Conservation (phyloP, 2,329 filamentous ascomycete genomes). For the Cercospora sesami region DNA sequence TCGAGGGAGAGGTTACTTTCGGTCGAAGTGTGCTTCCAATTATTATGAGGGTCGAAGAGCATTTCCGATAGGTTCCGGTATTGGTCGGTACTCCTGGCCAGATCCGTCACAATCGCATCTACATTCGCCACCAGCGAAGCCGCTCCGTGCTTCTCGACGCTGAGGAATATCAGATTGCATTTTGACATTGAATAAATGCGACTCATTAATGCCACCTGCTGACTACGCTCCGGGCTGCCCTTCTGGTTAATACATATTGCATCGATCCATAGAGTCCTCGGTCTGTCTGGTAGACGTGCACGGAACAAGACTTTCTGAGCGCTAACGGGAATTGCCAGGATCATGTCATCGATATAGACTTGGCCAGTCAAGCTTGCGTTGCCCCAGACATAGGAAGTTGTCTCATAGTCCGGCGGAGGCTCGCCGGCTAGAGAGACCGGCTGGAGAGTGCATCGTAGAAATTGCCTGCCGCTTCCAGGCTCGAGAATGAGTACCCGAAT, state of each 20-base stretch:
- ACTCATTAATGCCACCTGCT: conserved; percentile 24
- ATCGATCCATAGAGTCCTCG: conserved; percentile 24
- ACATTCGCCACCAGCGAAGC: neutral
- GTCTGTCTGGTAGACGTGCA: neutral
- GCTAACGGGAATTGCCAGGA: neutral
- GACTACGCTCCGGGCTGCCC: conserved; percentile 15
- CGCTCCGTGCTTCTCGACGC: neutral
- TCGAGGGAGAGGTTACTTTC: neutral
- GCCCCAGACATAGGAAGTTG: conserved; percentile 22
- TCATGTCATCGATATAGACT: conserved; percentile 4
- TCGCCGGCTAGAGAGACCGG: neutral
- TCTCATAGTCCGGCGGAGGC: conserved; percentile 11
- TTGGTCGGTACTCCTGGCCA: neutral
- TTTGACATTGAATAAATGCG: conserved; percentile 17
- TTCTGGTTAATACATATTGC: conserved; percentile 4
- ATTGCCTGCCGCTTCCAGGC: neutral
- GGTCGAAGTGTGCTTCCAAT: neutral
- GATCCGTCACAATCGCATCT: neutral
- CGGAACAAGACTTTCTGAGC: conserved; percentile 7
- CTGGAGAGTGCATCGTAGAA: neutral
- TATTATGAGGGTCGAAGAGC: neutral
- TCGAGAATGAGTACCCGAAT: neutral
- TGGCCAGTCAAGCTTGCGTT: neutral
- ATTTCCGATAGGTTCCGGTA: neutral
- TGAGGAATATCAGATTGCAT: conserved; percentile 17